These are phyloP conservation scores for Lipomyces chichibuensis DNA, from an alignment of 805 yeast species.

Conservation along the genomic window DNA sequence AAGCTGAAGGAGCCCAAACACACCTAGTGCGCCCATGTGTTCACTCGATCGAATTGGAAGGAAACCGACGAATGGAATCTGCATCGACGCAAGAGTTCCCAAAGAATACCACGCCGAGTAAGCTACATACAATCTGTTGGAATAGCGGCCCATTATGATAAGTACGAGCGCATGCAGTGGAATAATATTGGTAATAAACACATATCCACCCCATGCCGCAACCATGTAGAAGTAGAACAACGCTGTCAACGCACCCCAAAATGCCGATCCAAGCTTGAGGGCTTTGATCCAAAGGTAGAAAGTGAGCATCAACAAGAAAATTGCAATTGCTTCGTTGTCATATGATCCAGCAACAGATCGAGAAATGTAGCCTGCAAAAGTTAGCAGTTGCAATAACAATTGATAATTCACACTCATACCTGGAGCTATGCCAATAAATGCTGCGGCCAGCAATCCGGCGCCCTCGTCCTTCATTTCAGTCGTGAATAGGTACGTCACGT, in stretches of 20 bases:
- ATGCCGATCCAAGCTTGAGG: slow-evolving; percentile 83
- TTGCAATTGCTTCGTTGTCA: slow-evolving; percentile 98
- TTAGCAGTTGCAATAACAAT: not conserved
- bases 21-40: slow-evolving; percentile 98
- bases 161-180: slow-evolving; percentile 93
- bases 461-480: slow-evolving; percentile 85
- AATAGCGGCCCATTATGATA: slow-evolving; percentile 91
- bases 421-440: slow-evolving; percentile 96
- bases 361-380: slow-evolving; percentile 64
- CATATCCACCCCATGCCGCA: slow-evolving; percentile 99
- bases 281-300: slow-evolving; percentile 96
- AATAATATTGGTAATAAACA: slow-evolving; percentile 94
- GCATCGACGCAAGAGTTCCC: slow-evolving; percentile 99
- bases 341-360: slow-evolving; percentile 98
- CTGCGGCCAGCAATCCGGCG: slow-evolving; percentile 90
- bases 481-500: slow-evolving; percentile 84
- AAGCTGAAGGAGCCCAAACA: slow-evolving; percentile 90
- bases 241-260: slow-evolving; percentile 82
- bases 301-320: slow-evolving; percentile 91
- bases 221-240: slow-evolving; percentile 96
- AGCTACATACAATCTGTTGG: slow-evolving; percentile 78
- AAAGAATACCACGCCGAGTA: slow-evolving; percentile 96
- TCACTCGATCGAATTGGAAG: slow-evolving; percentile 95
- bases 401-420: slow-evolving; percentile 49
- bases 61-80: slow-evolving; percentile 97